A percentile compares a stretch with the other conserved stretches of the same genome.
Evolutionary conservation across 1,139 yeast genomes (phyloP).

Genomic region (Sugiyamaella xylanicola): DNA sequence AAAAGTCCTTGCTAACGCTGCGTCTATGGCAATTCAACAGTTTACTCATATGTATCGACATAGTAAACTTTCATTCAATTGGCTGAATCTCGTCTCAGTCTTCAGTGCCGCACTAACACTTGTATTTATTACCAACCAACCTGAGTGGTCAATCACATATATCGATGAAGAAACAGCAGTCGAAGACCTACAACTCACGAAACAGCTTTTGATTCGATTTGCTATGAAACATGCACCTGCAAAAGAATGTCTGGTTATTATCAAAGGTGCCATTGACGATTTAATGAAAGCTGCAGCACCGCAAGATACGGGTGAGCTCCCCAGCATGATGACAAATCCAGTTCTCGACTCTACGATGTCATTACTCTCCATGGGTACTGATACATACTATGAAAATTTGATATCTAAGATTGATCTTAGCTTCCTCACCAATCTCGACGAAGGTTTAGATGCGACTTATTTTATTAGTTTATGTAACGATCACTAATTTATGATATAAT

Average conservation of each 20-base stretch:
- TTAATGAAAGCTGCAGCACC: constrained; percentile 4
- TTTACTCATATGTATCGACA: constrained; percentile 28
- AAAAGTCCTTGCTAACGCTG: constrained; percentile 27
- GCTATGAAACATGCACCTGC: constrained; percentile 29
- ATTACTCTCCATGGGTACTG: constrained; percentile 28
- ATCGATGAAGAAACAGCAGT: constrained; percentile 22
- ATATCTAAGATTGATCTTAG: constrained; percentile 26
- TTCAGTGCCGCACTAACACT: constrained; percentile 30
- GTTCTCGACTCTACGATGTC: constrained; percentile 26
- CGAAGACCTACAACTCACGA: constrained; percentile 23
- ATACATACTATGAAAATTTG: constrained; percentile 26
- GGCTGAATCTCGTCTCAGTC: constrained; percentile 30
- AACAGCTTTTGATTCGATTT: constrained; percentile 25
- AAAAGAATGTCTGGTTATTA: constrained; percentile 24
- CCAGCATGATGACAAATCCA: not conserved
- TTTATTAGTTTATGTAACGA: constrained; percentile 3
- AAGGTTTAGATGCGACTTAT: constrained; percentile 8
- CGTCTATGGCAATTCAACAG: constrained; percentile 29
- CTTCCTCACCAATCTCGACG: constrained; percentile 14
- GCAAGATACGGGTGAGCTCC: not conserved
- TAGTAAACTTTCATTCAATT: constrained; percentile 29
- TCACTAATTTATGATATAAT: not conserved
- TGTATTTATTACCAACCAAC: constrained; percentile 29
- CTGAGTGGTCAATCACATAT: constrained; percentile 21
- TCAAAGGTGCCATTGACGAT: constrained; percentile 18